These are phyloP conservation scores for Stephania japonica DNA, from an alignment of 164 flowering plant genomes.

Conservation along the genomic window DNA sequence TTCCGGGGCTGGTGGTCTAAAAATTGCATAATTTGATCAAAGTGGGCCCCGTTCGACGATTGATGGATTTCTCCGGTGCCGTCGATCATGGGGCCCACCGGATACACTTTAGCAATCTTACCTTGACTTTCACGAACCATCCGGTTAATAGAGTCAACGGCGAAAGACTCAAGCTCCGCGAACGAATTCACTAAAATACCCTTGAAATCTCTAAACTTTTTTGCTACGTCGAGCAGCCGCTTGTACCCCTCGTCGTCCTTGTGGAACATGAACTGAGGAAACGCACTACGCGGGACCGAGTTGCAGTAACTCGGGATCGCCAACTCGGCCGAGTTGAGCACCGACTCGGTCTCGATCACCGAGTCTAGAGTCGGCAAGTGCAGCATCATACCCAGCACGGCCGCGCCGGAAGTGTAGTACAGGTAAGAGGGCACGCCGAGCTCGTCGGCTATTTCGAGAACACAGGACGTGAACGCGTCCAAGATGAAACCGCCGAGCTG, in stretches of 20 bases:
- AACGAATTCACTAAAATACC: slow-evolving; percentile 1
- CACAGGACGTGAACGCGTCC: slow-evolving; percentile 27
- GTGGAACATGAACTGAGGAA: slow-evolving; percentile 3
- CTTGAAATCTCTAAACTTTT: neutral
- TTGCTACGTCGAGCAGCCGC: neutral
- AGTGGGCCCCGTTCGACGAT: neutral
- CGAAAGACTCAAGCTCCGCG: neutral
- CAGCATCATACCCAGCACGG: slow-evolving; percentile 13
- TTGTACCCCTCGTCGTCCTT: neutral
- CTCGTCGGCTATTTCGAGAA: slow-evolving; percentile 31
- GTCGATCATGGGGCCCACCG: neutral
- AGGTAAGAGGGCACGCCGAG: slow-evolving; percentile 27
- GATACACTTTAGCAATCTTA: neutral
- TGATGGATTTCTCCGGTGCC: neutral
- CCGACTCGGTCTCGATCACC: neutral
- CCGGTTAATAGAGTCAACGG: neutral
- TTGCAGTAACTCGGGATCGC: slow-evolving; percentile 14
- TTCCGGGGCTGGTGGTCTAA: slow-evolving; percentile 25
- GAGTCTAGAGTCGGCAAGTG: slow-evolving; percentile 11
- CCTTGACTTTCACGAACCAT: neutral
- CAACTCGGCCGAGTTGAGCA: slow-evolving; percentile 5
- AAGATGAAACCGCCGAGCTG: slow-evolving; percentile 17
- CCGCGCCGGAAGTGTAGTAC: slow-evolving; percentile 24
- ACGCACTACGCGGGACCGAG: slow-evolving; percentile 9
- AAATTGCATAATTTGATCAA: neutral